Base-by-base conservation (phyloP, 805 yeast genomes). In the Spathaspora girioi region DNA sequence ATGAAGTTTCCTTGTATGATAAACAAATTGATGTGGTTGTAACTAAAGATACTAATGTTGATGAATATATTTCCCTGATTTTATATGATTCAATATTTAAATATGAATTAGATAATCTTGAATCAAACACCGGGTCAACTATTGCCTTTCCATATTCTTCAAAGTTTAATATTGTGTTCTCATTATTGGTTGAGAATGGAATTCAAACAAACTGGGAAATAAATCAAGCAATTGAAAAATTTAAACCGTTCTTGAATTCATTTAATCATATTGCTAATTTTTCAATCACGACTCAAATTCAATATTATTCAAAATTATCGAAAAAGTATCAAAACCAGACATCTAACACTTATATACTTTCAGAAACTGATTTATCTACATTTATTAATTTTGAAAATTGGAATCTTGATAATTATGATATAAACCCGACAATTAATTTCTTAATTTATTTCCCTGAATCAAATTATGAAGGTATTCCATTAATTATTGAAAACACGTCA, bases 301-400 rank as follows among this genome's bases (percentile, higher is more conserved):
- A 86, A 54, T 86, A 86, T 65, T 89, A 81, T 62, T 82, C 88
- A 14, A 63, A 62, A 31, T 67, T 80, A 31, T 57, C 68, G 12
- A 54, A 55, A 43, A 61, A 56, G 18, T 52, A 59, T 20, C 55
- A 57, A 6, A 53, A 57, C 17, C 67, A 64, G 1, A 26, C 4
- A 18, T 3, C 38, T 11, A 11, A 10, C 17, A 56, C 65, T 0
- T 66, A 69, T 18, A 52, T 73, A 2, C 70, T 86, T 15, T 71
- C 74, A 20, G 68, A 75, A 49, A 63, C 73, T 8, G 87, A 87
- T 50, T 73, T 92, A 35, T 78, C 96, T 1, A 86, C 92, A 12
- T 82, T 89, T 56, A 79, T 92, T 53, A 94, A 93, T 67, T 83
- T 82, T 57, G 91, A 94, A 2, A 96, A 88, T 57, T 87, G 96